Evolutionary conservation across 257 asterid genomes (phyloP).

Genomic region (Penstemon eatonii): DNA sequence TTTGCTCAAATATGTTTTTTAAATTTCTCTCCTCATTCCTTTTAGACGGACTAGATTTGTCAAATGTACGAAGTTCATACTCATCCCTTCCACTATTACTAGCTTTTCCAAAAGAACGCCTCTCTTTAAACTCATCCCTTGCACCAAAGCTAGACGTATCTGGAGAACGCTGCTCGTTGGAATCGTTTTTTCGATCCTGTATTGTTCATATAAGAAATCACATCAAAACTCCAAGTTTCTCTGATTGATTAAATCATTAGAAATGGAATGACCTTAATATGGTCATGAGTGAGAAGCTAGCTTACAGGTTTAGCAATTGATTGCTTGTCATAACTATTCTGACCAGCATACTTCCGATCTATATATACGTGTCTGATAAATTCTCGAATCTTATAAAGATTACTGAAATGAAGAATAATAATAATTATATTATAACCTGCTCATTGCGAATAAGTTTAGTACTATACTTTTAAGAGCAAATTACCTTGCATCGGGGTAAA

Average conservation of each 20-base stretch:
- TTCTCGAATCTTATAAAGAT: constrained; percentile 67
- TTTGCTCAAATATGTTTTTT: constrained; percentile 52
- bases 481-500: constrained; percentile 71
- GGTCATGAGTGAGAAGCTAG: constrained; percentile 24
- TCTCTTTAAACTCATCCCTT: constrained; percentile 37
- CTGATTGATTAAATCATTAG: neutral
- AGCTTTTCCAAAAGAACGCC: constrained; percentile 35
- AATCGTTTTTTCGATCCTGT: constrained; percentile 37
- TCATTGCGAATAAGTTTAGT: constrained; percentile 10
- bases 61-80: constrained; percentile 36
- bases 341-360: constrained; percentile 67
- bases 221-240: neutral
- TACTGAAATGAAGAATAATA: constrained; percentile 42
- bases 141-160: constrained; percentile 32
- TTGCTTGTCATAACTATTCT: constrained; percentile 36
- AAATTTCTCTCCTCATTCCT: constrained; percentile 34
- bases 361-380: constrained; percentile 66
- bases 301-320: constrained; percentile 50
- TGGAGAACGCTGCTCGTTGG: constrained; percentile 28
- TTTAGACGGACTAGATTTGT: constrained; percentile 31
- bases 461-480: neutral
- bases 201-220: constrained; percentile 1
- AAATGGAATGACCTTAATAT: constrained; percentile 1
- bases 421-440: constrained; percentile 15
- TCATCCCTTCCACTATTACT: constrained; percentile 41